Evolutionary conservation across 2,329 filamentous ascomycete genomes (phyloP), one percentile per base, ranked within the genome.

Genomic region (Fusarium devonianum): DNA sequence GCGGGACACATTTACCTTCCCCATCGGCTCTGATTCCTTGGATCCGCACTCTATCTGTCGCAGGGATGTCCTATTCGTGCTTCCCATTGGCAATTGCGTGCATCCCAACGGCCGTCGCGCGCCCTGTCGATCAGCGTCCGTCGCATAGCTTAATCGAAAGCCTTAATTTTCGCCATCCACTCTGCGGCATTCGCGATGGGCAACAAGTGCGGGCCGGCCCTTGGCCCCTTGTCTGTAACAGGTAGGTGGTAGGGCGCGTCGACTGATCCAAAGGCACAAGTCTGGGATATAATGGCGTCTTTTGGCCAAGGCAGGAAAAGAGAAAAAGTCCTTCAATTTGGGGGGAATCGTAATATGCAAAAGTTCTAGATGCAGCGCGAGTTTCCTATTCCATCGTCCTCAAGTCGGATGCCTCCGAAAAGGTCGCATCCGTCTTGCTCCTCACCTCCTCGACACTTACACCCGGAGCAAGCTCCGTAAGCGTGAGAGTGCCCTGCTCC

Each of bases 401-500:
- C 33, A 90, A 45, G 19, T 83, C 69, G 23, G 84, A 75, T 1
- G 84, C 83, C 32, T 90, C 80, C 4, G 71, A 68, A 67, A 91
- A 92, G 28, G 79, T 75, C 0, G 88, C 88, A 41, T 83, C 86
- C 1, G 88, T 92, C 77, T 89, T 90, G 59, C 76, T 75, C 72
- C 75, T 81, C 3, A 92, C 79, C 53, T 89, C 84, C 22, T 91
- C 86, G 1, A 90, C 78, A 10, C 79, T 78, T 1, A 90, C 83
- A 0, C 84, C 86, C 2, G 85, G 84, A 2, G 88, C 88, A 12
- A 90, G 69, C 71, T 92, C 88, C 0, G 86, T 88, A 38, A 92
- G 75, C 0, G 84, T 88, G 29, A 90, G 67, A 0, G 75, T 78
- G 2, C 86, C 86, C 14, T 82, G 80, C 21, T 70, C 70, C 28